These are phyloP conservation scores for Rhynchosporium graminicola DNA, from an alignment of 2,329 filamentous ascomycete genomes.

Conservation along the genomic window DNA sequence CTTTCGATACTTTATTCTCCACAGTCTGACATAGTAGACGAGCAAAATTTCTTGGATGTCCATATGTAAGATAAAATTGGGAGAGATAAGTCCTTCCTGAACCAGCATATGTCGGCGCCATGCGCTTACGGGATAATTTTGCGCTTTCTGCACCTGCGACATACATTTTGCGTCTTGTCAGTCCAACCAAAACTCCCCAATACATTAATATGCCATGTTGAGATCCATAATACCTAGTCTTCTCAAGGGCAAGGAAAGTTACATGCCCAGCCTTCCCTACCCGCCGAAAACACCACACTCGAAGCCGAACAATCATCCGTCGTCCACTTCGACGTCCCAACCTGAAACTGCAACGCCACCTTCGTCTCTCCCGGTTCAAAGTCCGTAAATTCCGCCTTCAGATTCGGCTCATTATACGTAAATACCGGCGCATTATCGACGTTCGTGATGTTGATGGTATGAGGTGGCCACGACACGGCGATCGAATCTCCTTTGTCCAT, in stretches of 20 bases:
- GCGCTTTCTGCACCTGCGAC: too few relatives aligned
- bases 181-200: not conserved
- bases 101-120: too few relatives aligned
- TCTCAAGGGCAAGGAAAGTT: constrained; percentile 22
- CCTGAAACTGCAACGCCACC: constrained; percentile 22
- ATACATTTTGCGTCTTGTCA: not conserved
- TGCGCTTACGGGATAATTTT: too few relatives aligned
- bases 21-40: too few relatives aligned
- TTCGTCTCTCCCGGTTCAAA: constrained; percentile 22
- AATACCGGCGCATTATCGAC: constrained; percentile 28
- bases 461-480: constrained; percentile 14
- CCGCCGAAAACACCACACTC: constrained; percentile 24
- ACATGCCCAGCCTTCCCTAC: constrained; percentile 25
- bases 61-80: too few relatives aligned
- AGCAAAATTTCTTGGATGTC: too few relatives aligned
- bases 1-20: too few relatives aligned
- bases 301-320: constrained; percentile 24
- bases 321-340: constrained; percentile 18
- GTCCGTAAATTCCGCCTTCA: constrained; percentile 18
- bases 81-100: too few relatives aligned
- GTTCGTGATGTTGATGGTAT: constrained; percentile 25
- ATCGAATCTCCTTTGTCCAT: constrained; percentile 29
- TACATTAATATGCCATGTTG: not conserved
- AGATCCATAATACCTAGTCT: not conserved
- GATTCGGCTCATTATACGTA: constrained; percentile 20